These are phyloP conservation scores for Pichia gijzeniarum DNA, from an alignment of 805 yeast species.

Conservation along the genomic window DNA sequence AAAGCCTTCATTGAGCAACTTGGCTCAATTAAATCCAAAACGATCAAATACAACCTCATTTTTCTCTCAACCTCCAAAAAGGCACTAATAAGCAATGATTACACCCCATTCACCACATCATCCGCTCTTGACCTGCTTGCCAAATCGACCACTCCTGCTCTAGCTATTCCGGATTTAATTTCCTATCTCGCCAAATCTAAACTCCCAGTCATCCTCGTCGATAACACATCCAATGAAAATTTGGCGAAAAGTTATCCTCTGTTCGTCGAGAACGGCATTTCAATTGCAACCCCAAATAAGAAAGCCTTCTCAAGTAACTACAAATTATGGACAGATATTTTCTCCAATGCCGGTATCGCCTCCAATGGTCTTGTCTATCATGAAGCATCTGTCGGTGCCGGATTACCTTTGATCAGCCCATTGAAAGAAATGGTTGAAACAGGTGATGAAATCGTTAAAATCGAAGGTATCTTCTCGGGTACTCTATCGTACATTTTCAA, in stretches of 20 bases:
- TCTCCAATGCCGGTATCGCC: conserved; percentile 44
- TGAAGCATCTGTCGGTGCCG: conserved; percentile 99
- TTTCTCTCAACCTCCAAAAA: conserved; percentile 70
- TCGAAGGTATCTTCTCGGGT: conserved; percentile 96
- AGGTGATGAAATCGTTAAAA: conserved; percentile 85
- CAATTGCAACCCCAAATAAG: conserved; percentile 97
- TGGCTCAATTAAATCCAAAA: conserved; percentile 45
- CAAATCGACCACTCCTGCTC: conserved; percentile 41
- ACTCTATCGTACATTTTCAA: conserved; percentile 93
- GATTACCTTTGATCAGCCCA: conserved; percentile 87
- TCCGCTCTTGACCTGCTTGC: conserved; percentile 48
- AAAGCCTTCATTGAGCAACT: conserved; percentile 84
- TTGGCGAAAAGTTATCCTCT: conserved; percentile 74
- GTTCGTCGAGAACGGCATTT: conserved; percentile 70
- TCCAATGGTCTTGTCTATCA: conserved; percentile 82
- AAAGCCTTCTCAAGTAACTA: conserved; percentile 87
- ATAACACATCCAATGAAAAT: conserved; percentile 83
- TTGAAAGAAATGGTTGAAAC: conserved; percentile 83
- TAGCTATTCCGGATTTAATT: conserved; percentile 53
- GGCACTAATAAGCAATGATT: conserved; percentile 64
- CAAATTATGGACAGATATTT: conserved; percentile 70
- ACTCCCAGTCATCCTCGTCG: conserved; percentile 77
- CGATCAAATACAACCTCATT: conserved; percentile 66
- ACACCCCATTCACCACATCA: conserved; percentile 57
- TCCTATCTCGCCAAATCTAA: conserved; percentile 60